Evolutionary conservation across 306 rosid genomes (phyloP).

Genomic region (Neltuma alba): DNA sequence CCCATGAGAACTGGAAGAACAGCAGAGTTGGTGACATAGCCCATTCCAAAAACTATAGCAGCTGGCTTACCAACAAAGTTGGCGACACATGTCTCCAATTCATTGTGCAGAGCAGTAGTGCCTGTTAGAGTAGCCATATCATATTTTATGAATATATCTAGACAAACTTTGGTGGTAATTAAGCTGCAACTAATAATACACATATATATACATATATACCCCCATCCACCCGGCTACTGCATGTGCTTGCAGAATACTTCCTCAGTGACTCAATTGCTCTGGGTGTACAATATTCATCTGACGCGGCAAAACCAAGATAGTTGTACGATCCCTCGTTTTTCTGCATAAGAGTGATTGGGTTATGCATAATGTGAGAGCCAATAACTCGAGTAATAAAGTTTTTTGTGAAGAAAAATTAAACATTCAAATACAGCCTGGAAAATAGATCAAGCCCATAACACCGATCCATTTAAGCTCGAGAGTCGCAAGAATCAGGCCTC

Average conservation of each 20-base stretch:
- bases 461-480: too few relatives aligned
- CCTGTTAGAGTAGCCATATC: constrained; percentile 52
- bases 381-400: constrained; percentile 1
- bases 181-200: constrained; percentile 22
- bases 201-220: too few relatives aligned
- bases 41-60: constrained; percentile 91
- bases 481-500: too few relatives aligned
- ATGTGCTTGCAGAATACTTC: constrained; percentile 84
- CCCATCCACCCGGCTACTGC: constrained; percentile 86
- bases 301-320: constrained; percentile 91
- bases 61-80: constrained; percentile 71
- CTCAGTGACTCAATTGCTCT: constrained; percentile 73
- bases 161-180: constrained; percentile 5
- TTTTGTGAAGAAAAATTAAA: neutral
- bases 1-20: constrained; percentile 80
- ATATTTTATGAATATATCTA: constrained; percentile 12
- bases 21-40: constrained; percentile 87
- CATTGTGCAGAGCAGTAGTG: constrained; percentile 65
- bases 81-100: constrained; percentile 78
- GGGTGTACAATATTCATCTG: constrained; percentile 67
- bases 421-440: too few relatives aligned
- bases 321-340: constrained; percentile 88
- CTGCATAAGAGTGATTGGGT: constrained; percentile 41
- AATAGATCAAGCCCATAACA: too few relatives aligned
- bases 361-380: neutral